Base-by-base conservation (phyloP, 352 stramenopile species). In the Discostella stelligera region DNA sequence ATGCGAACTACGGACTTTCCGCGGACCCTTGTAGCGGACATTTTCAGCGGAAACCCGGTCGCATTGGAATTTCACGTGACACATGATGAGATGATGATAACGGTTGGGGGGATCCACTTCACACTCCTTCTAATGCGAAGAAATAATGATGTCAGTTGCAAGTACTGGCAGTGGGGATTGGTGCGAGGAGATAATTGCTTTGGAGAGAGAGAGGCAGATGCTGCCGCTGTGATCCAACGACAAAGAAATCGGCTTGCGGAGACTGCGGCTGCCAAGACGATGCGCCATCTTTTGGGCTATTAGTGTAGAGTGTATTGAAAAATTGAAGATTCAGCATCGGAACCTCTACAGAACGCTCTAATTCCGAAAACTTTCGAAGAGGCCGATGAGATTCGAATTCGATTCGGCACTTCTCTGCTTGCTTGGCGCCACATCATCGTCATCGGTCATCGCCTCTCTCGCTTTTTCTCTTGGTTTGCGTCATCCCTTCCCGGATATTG, bases 31-130 rank as follows among this genome's bases (percentile, higher is more conserved):
- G 59, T n/a, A 37, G 32, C 16, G 59, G 37, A 10, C 37, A 25
- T 55, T 39, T 9, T 52, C 25, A 21, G 20, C 39, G 39, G 25
- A 39, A 52, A 55, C 16, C 18, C 20, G 8, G 39, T 39, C 20
- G 37, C 10, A 53, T 14, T 37, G 9, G 30, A 65, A 21, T 4
- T 14, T 23, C 59, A 66, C 55, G 1, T 61, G 23, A 46, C 21
- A 11, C 23, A 61, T 41, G 23, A 41, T 60, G n/a, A 37, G 10
- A 60, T 44, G n/a, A 58, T n/a, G n/a, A 58, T 21, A 55, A 55
- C 16, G 5, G 49, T 30, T 55, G n/a, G n/a, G n/a, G n/a, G n/a
- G n/a, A n/a, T n/a, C n/a, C n/a, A n/a, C n/a, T n/a, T n/a, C n/a
- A n/a, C n/a, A 44, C 7, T 44, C 11, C 37, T 44, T 3, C 37